Percentiles rank a stretch among this genome's conserved stretches.
phyloP scores from a whole-genome alignment of 129 eudicot genomes.

The Arctium lappa region DNA sequence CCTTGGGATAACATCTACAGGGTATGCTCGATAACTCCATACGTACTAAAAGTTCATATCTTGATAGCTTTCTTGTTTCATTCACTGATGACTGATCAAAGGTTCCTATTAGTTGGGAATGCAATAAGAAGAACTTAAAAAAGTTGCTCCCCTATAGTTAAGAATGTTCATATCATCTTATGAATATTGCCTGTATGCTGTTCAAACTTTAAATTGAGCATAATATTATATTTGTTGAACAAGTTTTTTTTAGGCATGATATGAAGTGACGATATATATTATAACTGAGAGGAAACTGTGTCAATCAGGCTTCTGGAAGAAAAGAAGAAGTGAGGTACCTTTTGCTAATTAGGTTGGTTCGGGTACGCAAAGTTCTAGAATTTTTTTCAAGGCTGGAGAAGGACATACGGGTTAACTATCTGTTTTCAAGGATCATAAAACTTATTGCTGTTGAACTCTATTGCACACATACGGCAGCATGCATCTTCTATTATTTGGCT shows the following conservation, averaged over 20 bases:
- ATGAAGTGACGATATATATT: background rate
- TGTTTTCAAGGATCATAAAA: constrained; percentile 79
- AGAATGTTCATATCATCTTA: background rate
- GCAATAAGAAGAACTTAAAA: background rate
- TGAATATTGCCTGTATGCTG: background rate
- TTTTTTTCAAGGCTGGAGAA: constrained; percentile 74
- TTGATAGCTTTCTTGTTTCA: background rate
- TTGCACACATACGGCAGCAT: constrained; percentile 98
- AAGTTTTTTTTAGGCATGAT: background rate
- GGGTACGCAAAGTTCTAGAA: constrained; percentile 62
- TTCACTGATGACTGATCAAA: background rate
- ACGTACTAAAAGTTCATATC: background rate
- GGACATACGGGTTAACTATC: constrained; percentile 82
- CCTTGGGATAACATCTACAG: constrained; percentile 94
- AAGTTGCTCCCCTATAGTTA: background rate
- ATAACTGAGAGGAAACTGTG: constrained; percentile 4
- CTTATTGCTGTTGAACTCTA: constrained; percentile 82
- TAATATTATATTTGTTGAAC: background rate
- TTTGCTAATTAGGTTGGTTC: constrained; percentile 68
- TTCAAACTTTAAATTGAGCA: background rate
- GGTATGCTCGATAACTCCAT: constrained; percentile 39
- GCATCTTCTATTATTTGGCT: constrained; percentile 92
- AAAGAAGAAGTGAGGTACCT: constrained; percentile 88
- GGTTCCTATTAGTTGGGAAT: background rate
- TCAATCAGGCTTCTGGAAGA: constrained; percentile 62